These are phyloP conservation scores for Candida tibetensis DNA, from an alignment of 805 yeast genomes.

Conservation along the genomic window DNA sequence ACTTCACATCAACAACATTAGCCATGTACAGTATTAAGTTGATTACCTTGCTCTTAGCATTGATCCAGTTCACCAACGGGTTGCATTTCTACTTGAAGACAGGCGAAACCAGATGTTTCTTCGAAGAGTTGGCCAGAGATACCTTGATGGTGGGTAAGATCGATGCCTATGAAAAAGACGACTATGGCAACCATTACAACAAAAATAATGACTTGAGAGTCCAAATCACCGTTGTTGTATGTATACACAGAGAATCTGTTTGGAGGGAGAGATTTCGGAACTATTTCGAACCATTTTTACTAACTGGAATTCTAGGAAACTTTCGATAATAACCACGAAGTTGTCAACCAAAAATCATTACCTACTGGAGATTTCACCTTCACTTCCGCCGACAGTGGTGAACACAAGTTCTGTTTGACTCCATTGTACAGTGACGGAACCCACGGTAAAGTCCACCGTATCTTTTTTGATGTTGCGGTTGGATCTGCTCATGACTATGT, in stretches of 20 bases:
- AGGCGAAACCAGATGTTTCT: slow-evolving; percentile 78
- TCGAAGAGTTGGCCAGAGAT: slow-evolving; percentile 71
- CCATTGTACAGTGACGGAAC: slow-evolving; percentile 68
- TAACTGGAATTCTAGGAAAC: slow-evolving; percentile 38
- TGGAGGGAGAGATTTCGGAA: background rate
- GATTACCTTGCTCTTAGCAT: slow-evolving; percentile 9
- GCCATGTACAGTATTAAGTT: slow-evolving; percentile 1
- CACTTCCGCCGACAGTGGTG: slow-evolving; percentile 81
- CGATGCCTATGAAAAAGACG: slow-evolving; percentile 62
- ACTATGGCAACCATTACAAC: slow-evolving; percentile 44
- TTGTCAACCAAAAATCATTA: slow-evolving; percentile 61
- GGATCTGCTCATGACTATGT: slow-evolving; percentile 61
- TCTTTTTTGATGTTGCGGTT: slow-evolving; percentile 68
- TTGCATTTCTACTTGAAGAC: slow-evolving; percentile 79
- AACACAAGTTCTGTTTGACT: slow-evolving; percentile 74
- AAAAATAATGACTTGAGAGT: slow-evolving; percentile 57
- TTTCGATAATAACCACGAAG: slow-evolving; percentile 80
- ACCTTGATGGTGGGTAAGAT: slow-evolving; percentile 78
- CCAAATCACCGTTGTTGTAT: slow-evolving; percentile 64
- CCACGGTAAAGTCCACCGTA: slow-evolving; percentile 58
- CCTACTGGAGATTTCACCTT: slow-evolving; percentile 71
- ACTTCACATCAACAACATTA: background rate
- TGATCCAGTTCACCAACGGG: slow-evolving; percentile 30
- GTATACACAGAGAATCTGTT: slow-evolving; percentile 13
- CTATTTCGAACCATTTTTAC: slow-evolving; percentile 3